Evolutionary conservation across 2,329 filamentous ascomycete genomes (phyloP).

Genomic region (Nemania bipapillata): DNA sequence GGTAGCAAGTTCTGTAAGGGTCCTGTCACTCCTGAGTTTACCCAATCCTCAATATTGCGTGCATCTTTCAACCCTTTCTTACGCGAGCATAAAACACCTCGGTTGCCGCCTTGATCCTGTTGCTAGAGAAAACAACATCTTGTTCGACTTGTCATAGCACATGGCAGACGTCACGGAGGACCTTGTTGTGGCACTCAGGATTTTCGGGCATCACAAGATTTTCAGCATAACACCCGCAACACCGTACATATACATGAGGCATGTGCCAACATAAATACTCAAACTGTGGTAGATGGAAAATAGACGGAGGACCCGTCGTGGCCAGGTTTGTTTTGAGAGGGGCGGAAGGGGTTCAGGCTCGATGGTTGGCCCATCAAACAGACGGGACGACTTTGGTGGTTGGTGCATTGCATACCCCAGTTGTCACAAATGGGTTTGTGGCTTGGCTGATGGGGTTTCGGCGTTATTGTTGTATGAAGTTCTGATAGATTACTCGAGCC

Average conservation of each 20-base stretch:
- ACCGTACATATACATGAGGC: conserved; percentile 21
- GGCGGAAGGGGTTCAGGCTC: conserved; percentile 3
- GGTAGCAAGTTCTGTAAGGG: not conserved
- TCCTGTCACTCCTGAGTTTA: not conserved
- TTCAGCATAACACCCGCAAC: conserved; percentile 1
- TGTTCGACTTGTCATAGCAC: not conserved
- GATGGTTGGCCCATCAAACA: conserved; percentile 16
- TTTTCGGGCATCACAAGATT: not conserved
- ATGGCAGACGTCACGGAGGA: not conserved
- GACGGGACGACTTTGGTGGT: conserved; percentile 19
- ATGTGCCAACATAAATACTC: conserved; percentile 16
- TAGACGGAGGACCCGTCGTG: not conserved
- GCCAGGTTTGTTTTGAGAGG: conserved; percentile 2
- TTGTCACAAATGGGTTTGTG: conserved; percentile 24
- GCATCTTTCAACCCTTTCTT: not conserved
- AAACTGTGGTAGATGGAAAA: conserved; percentile 7
- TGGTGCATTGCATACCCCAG: conserved; percentile 32
- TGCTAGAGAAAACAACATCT: not conserved
- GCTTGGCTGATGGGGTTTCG: conserved; percentile 23
- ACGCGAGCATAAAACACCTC: not conserved
- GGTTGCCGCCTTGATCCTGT: not conserved
- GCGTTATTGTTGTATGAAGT: conserved; percentile 28
- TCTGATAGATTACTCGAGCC: conserved; percentile 29
- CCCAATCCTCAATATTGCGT: not conserved
- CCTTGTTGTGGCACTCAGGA: not conserved